Evolutionary conservation across 169 alveolate species (phyloP).

Genomic region (Babesia bovis): DNA sequence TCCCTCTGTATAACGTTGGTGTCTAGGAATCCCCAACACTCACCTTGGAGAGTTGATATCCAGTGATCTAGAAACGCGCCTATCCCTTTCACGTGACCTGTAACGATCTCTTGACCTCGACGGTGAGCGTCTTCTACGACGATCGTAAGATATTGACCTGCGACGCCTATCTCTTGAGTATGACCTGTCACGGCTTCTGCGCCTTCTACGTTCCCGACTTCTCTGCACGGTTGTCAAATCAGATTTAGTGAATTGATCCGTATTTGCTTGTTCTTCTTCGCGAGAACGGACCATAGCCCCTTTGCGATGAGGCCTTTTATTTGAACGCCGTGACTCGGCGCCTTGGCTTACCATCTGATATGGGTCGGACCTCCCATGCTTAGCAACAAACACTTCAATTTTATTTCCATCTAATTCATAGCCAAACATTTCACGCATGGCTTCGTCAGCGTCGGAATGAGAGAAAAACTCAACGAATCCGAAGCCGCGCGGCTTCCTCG

Average conservation of each 20-base stretch:
- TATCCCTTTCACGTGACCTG: slow-evolving; percentile 43
- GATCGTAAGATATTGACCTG: slow-evolving; percentile 35
- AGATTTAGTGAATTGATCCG: background rate
- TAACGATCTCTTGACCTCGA: slow-evolving; percentile 29
- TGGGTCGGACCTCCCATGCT: slow-evolving; percentile 79
- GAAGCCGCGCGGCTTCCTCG: slow-evolving; percentile 88
- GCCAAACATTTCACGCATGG: slow-evolving; percentile 82
- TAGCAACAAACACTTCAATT: slow-evolving; percentile 76
- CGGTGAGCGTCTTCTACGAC: slow-evolving; percentile 23
- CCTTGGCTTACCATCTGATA: slow-evolving; percentile 58
- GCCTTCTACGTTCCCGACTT: slow-evolving; percentile 31
- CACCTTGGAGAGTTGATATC: slow-evolving; percentile 21
- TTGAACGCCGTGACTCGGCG: slow-evolving; percentile 21
- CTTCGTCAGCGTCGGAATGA: slow-evolving; percentile 83
- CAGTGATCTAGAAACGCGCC: slow-evolving; percentile 22
- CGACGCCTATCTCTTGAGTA: slow-evolving; percentile 41
- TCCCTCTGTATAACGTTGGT: background rate
- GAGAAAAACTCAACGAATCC: slow-evolving; percentile 86
- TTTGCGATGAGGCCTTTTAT: background rate
- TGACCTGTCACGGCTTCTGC: slow-evolving; percentile 40
- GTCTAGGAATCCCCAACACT: background rate
- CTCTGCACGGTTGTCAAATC: slow-evolving; percentile 36
- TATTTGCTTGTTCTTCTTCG: slow-evolving; percentile 1
- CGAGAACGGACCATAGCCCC: slow-evolving; percentile 2
- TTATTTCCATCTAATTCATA: slow-evolving; percentile 73